A percentile compares a stretch with the other conserved stretches of the same genome.
Conservation (phyloP, 202 grass and related monocot genomes). For the Elaeis oleifera region DNA sequence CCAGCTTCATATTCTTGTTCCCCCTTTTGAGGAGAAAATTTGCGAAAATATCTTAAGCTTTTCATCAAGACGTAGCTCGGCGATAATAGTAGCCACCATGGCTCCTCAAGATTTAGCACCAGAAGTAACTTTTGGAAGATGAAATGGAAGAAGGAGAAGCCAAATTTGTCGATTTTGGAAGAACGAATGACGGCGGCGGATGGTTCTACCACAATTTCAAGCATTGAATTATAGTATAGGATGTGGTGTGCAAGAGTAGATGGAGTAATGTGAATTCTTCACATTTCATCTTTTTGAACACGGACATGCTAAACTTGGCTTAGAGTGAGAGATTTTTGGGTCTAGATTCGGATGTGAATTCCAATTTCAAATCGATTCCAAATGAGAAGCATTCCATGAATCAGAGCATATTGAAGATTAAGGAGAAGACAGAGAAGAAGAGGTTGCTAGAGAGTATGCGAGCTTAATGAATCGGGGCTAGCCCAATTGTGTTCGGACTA, state of each 20-base stretch:
- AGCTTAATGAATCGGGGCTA: slow-evolving; percentile 6
- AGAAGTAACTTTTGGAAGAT: neutral
- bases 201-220: slow-evolving; percentile 45
- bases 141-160: neutral
- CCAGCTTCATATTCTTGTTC: slow-evolving; percentile 44
- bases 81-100: neutral
- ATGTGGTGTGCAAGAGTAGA: slow-evolving; percentile 63
- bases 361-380: neutral
- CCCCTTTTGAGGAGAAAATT: neutral
- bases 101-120: slow-evolving; percentile 16
- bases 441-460: slow-evolving; percentile 28
- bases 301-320: slow-evolving; percentile 42
- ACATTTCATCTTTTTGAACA: slow-evolving; percentile 53
- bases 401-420: slow-evolving; percentile 13
- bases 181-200: neutral
- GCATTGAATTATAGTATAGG: slow-evolving; percentile 71
- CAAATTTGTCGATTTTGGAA: neutral
- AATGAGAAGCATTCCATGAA: neutral
- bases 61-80: slow-evolving; percentile 62
- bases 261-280: slow-evolving; percentile 93
- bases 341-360: neutral
- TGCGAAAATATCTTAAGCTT: slow-evolving; percentile 27
- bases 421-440: slow-evolving; percentile 44
- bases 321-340: slow-evolving; percentile 39
- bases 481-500: too few relatives aligned